These are phyloP conservation scores for Rosa chinensis DNA, from an alignment of 306 rosid genomes.

Conservation along the genomic window DNA sequence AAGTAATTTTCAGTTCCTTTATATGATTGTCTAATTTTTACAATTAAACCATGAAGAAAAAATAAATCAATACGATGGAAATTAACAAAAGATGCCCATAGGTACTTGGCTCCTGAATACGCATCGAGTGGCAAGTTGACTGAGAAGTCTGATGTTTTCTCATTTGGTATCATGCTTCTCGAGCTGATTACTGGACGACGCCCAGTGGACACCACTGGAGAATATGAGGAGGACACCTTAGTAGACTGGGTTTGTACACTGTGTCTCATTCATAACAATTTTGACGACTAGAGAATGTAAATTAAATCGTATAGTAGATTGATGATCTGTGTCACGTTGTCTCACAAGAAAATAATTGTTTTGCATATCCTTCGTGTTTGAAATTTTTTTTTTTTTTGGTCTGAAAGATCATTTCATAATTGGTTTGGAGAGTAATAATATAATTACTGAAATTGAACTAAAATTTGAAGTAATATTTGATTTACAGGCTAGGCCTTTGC, in stretches of 20 bases:
- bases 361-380: neutral
- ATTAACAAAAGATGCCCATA: constrained; percentile 6
- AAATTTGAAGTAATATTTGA: neutral
- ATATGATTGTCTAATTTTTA: neutral
- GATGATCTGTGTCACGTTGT: neutral
- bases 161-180: constrained; percentile 74
- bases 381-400: too few species aligned
- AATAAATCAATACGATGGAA: neutral
- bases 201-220: constrained; percentile 44
- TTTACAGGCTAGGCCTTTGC: constrained; percentile 73
- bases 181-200: constrained; percentile 70
- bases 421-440: too few species aligned
- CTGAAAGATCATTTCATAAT: too few species aligned
- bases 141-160: constrained; percentile 89
- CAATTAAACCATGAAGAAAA: neutral
- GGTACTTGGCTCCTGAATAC: constrained; percentile 94
- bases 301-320: too few species aligned
- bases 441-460: neutral
- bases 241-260: constrained; percentile 73
- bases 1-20: neutral
- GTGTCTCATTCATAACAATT: neutral
- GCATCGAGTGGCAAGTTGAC: constrained; percentile 93
- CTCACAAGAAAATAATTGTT: neutral
- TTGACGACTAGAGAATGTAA: neutral
- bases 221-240: constrained; percentile 60